Evolutionary conservation across 208 protist species (phyloP).

Genomic region (Spongospora subterranea): DNA sequence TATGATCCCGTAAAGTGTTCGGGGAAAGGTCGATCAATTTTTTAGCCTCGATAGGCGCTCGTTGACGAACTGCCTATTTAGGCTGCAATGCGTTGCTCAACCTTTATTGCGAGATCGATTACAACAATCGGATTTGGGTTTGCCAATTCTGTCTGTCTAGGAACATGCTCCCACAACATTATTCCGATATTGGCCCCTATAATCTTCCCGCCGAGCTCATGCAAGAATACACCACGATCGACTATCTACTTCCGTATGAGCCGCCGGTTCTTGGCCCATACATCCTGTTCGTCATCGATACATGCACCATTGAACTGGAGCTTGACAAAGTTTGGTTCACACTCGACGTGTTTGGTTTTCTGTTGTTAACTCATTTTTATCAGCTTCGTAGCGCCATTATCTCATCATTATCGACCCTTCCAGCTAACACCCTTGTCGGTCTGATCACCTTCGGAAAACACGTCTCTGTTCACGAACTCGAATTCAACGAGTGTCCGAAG

Average conservation of each 20-base stretch:
- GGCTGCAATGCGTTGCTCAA: not conserved
- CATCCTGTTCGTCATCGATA: constrained; percentile 96
- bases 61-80: not conserved
- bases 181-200: constrained; percentile 84
- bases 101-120: constrained; percentile 72
- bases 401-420: constrained; percentile 87
- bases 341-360: not conserved
- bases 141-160: constrained; percentile 91
- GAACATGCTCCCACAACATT: constrained; percentile 92
- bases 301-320: constrained; percentile 82
- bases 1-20: constrained; percentile 92
- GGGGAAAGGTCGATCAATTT: constrained; percentile 62
- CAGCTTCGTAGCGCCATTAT: constrained; percentile 87
- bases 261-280: constrained; percentile 67
- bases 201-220: constrained; percentile 88
- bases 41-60: not conserved
- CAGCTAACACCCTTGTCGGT: constrained; percentile 87
- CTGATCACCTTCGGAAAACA: constrained; percentile 95
- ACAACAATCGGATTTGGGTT: constrained; percentile 80
- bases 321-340: constrained; percentile 19
- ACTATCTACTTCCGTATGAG: constrained; percentile 83
- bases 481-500: constrained; percentile 74
- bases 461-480: constrained; percentile 84
- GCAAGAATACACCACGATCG: constrained; percentile 89
- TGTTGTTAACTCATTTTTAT: not conserved